Evolutionary conservation across 352 stramenopile genomes (phyloP).

Genomic region (Peronosclerospora sorghi): DNA sequence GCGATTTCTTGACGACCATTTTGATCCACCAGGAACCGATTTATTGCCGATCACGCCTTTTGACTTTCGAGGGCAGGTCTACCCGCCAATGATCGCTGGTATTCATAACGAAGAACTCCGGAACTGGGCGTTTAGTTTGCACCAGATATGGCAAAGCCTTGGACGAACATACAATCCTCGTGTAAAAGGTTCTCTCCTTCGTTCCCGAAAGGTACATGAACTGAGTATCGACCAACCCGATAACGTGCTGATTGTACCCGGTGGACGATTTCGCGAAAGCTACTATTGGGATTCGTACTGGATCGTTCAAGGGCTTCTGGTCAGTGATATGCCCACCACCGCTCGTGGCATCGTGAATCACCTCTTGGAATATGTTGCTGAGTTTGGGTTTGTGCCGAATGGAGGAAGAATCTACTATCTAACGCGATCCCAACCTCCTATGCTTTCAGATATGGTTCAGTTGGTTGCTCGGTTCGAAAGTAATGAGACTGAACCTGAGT

Average conservation of each 20-base stretch:
- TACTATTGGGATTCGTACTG: constrained; percentile 93
- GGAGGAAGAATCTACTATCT: constrained; percentile 87
- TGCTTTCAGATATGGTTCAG: constrained; percentile 83
- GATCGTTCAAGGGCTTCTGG: constrained; percentile 83
- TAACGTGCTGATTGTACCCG: constrained; percentile 78
- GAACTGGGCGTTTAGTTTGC: constrained; percentile 56
- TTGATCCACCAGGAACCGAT: constrained; percentile 68
- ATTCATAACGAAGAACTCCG: constrained; percentile 43
- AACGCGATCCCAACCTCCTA: constrained; percentile 80
- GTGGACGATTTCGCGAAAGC: constrained; percentile 84
- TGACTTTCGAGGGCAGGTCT: constrained; percentile 44
- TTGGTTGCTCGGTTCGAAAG: constrained; percentile 30
- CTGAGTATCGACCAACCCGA: constrained; percentile 21
- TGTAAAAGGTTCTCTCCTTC: constrained; percentile 45
- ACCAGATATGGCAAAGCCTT: constrained; percentile 69
- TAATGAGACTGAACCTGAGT: constrained; percentile 31
- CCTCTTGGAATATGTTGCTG: constrained; percentile 74
- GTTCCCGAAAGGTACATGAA: constrained; percentile 28
- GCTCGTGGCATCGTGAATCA: constrained; percentile 77
- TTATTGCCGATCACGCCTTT: constrained; percentile 56
- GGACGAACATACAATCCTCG: constrained; percentile 39
- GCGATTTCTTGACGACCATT: constrained; percentile 71
- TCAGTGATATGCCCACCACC: constrained; percentile 70
- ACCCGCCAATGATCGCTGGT: constrained; percentile 39
- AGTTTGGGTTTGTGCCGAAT: constrained; percentile 86